Base-by-base conservation (phyloP, 75 land plant genomes). In the Cryptomeria japonica region DNA sequence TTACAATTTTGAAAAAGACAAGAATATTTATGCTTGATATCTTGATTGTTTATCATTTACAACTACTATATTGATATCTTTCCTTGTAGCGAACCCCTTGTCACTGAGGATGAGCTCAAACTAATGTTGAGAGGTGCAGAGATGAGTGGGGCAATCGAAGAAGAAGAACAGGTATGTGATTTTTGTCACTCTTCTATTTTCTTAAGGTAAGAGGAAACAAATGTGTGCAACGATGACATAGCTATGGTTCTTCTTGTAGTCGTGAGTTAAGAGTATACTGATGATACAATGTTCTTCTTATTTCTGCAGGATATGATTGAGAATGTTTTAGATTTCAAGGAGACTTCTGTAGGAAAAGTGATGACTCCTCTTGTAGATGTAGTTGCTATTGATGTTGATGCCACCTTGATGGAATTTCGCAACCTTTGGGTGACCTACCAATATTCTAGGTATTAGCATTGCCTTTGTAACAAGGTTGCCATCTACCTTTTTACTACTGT, bases 311-410 rank as follows among this genome's bases (percentile, higher is more conserved):
- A 98, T 90, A 98, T 98, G 99, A 98, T 98, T 84, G 98, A 98
- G 86, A 98, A 98, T 90, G 98, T 98, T 55, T 87, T 98, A 42
- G 98, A 96, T 90, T 95, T 98, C 68, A 98, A 98, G 87, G 99
- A 98, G 80, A 98, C 99, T 49, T 91, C 93, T 92, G 99, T 98
- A 44, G 92, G 97, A 56, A 98, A 98, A 86, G 99, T 98, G 72
- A 98, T 98, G 99, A 98, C 99, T 39, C 99, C 99, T 88, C 90
- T 98, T 68, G 96, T 98, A 19, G 98, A 98, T 92, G 98, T 98
- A 22, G 98, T 98, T 87, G 99, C 99, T 25, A 96, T 98, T 87
- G 99, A 98, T 92, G 91, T 93, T 70, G 93, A 92, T 87, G 98
- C 98, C 75, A 92, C 95, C 49, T 91, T 98, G 41, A 87, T 98